Conservation (phyloP, 371 early-diverging fungal species). For the Massospora cicadina region DNA sequence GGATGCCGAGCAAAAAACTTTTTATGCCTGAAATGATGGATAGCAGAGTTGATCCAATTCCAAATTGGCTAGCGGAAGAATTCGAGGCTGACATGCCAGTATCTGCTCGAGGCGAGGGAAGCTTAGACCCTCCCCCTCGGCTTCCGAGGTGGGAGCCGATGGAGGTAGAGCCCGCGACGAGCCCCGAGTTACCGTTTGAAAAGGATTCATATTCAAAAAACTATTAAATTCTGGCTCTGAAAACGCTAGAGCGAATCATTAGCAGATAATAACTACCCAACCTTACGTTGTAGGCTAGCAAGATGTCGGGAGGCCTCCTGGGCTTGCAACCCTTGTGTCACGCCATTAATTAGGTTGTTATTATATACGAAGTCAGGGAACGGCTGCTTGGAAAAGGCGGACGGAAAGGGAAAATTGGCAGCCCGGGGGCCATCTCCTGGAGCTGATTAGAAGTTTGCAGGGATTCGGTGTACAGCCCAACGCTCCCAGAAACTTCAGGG, state of each 20-base stretch:
- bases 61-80: background rate
- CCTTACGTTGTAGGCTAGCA: background rate
- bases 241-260: background rate
- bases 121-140: background rate
- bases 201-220: background rate
- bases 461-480: background rate
- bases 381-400: background rate
- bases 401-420: background rate
- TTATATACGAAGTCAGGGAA: background rate
- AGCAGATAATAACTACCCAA: too few species aligned
- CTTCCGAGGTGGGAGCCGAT: background rate
- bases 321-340: background rate
- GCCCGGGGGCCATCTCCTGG: background rate
- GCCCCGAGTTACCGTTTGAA: background rate
- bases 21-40: background rate
- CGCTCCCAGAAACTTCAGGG: background rate
- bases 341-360: background rate
- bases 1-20: background rate
- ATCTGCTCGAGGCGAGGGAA: background rate
- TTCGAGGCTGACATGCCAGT: background rate
- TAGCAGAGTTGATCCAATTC: background rate
- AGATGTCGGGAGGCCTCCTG: background rate
- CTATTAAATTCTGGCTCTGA: background rate
- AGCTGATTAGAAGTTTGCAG: background rate
- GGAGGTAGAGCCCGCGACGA: background rate